Conservation (phyloP, 2,329 filamentous ascomycete species). For the Dactylellina haptotyla region DNA sequence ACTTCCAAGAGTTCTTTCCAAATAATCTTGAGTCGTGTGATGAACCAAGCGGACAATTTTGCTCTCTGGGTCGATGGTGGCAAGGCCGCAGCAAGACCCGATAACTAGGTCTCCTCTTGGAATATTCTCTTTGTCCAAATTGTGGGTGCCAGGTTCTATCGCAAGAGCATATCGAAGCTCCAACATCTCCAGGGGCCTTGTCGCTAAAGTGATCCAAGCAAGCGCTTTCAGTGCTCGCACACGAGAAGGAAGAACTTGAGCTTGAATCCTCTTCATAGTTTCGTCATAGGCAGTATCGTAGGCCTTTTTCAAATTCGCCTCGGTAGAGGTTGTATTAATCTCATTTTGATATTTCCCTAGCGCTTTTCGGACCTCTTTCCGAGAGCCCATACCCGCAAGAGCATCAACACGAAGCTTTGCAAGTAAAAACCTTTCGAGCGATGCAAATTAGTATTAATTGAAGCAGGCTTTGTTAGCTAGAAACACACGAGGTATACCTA, state of each 20-base stretch:
- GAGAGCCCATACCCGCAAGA: background rate
- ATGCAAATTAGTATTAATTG: too few species aligned
- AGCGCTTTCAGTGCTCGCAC: constrained; percentile 3
- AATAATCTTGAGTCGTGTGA: constrained; percentile 32
- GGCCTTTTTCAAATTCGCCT: too few species aligned
- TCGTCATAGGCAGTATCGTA: constrained; percentile 10
- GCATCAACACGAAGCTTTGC: constrained; percentile 9
- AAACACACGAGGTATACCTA: too few species aligned
- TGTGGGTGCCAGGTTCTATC: background rate
- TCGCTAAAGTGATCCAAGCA: constrained; percentile 11
- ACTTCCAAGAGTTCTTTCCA: background rate
- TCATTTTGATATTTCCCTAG: constrained; percentile 58
- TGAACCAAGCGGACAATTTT: constrained; percentile 16
- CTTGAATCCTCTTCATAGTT: constrained; percentile 10
- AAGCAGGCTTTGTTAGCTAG: too few species aligned
- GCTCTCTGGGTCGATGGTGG: constrained; percentile 13
- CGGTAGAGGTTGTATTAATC: too few species aligned
- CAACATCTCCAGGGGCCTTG: background rate
- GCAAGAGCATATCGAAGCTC: constrained; percentile 31
- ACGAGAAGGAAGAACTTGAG: background rate
- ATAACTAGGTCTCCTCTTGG: background rate
- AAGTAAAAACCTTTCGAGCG: constrained; percentile 14
- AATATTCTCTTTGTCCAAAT: constrained; percentile 12
- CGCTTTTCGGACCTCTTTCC: constrained; percentile 57
- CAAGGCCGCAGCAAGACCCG: constrained; percentile 1